Base-by-base conservation (phyloP, 148 eudicot genomes). In the Hydrangea macrophylla region DNA sequence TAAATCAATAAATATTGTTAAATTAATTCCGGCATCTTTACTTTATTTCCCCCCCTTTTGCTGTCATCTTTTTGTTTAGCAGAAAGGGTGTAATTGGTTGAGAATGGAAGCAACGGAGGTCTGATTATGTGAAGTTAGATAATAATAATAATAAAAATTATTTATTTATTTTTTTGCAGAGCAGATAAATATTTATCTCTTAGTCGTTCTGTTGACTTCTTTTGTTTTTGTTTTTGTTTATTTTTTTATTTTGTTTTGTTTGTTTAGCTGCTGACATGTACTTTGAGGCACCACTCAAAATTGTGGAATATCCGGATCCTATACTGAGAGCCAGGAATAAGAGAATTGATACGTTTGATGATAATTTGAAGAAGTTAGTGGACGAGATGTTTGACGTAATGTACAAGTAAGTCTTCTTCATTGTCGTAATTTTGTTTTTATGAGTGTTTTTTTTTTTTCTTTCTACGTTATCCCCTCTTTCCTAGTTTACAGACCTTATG, bases 261-360 rank as follows among this genome's bases (percentile, higher is more conserved):
- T 56, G 55, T 45, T 48, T 48, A 95, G 99, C 87, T 71, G 88
- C 74, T 78, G 99, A 95, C 81, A 75, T 95, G 84, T 63, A 65
- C 20, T 95, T 85, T 68, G 86, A 87, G 71, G 70, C 79, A 66
- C 91, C 92, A 0, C 62, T 91, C 51, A 83, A 78, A 64, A 78
- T 95, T 12, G 96, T 95, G 80, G 85, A 87, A 66, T 91, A 95
- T 70, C 99, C 99, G 11, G 91, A 95, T 73, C 90, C 99, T 7
- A 74, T 79, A 57, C 78, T 95, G 36, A 85, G 99, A 72, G 86
- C 84, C 5, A 89, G 84, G 81, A 95, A 91, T 80, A 95, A 91
- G 79, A 67, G 82, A 62, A 82, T 95, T 60, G 73, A 70, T 68
- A 80, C 79, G 5, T 94, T 95, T 74, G 99, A 87, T 70, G 90